Evolutionary conservation across 495 filamentous ascomycete species (phyloP), one percentile per base, ranked within the genome.

Genomic region (Apodospora peruviana): DNA sequence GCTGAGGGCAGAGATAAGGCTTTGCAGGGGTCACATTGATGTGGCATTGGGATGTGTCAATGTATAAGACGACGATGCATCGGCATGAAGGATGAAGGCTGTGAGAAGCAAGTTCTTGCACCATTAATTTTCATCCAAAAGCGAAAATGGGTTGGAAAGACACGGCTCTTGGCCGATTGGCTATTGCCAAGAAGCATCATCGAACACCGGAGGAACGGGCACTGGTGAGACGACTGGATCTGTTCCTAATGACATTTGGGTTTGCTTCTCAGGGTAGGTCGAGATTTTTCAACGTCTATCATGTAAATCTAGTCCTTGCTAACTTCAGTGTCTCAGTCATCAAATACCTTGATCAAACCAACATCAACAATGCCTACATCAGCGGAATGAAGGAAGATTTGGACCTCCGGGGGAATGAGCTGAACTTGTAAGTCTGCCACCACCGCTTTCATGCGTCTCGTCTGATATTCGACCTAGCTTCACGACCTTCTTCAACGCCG

Each of bases 401-500:
- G 20, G 45, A 35, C 32, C 54, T 73, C 17, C 43, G 62, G 23
- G 69, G 69, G 17, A 62, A 71, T 42, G 65, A 71, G 54, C 62
- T 70, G 5, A 67, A 65, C 46, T 66, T 64, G 62, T 68, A 45
- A 25, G 43, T 34, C 5, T 16, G 23, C 22, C 14, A 14, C 27
- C 27, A 14, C 14, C 14, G 7, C 27, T 32, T 32, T 32, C 27
- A 32, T 32, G 27, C 27, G 14, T 14, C 14, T 32, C 27, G 27
- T 32, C 27, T 32, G n/a, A n/a, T n/a, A n/a, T n/a, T n/a, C n/a
- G 27, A 7, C 2, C 42, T 48, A 71, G 67, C 34, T 78, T 83
- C 66, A 78, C 76, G 32, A 78, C 78, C 5, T 72, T 64, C 47
- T 75, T 71, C 51, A 72, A 62, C 47, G 64, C 72, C 27, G 68